Evolutionary conservation across 257 asterid genomes (phyloP), one percentile per base, ranked within the genome.

Genomic region (Penstemon eatonii): DNA sequence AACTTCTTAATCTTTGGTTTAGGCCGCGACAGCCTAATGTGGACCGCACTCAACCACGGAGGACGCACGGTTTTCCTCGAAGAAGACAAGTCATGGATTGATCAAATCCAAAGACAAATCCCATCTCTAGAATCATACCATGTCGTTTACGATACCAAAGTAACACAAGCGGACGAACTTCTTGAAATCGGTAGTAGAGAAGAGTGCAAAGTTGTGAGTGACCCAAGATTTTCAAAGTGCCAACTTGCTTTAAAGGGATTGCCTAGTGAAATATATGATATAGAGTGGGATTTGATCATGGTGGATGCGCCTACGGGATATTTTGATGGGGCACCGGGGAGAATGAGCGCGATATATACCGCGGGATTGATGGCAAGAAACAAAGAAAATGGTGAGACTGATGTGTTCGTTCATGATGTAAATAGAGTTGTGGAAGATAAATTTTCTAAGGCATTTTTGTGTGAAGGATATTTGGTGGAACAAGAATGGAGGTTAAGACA

Each of bases 261-360:
- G 45, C 96, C 96, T 0, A 71, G 59, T 39, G 86, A 83, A 44
- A 74, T 89, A 0, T 89, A 87, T 54, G 96, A 92, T 4, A 64
- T 79, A 0, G 96, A 89, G 5, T 92, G 96, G 98, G 98, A 92
- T 63, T 3, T 92, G 68, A 84, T 92, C 72, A 92, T 92, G 96
- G 96, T 92, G 60, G 98, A 92, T 43, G 98, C 98, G 4, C 96
- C 98, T 0, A 89, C 96, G 0, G 96, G 98, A 6, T 89, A 86
- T 76, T 83, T 80, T 18, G 91, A 87, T 1, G 88, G 71, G 5
- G 95, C 96, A 0, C 96, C 98, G 0, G 96, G 98, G 15, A 78
- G 98, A 65, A 92, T 89, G 98, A 84, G 73, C 13, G 98, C 96
- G 4, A 86, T 92, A 4, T 92, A 89, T 77, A 89, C 98, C 0